These are phyloP conservation scores for Colletotrichum sp. DNA, from an alignment of 2,329 filamentous ascomycete genomes.

Conservation along the genomic window DNA sequence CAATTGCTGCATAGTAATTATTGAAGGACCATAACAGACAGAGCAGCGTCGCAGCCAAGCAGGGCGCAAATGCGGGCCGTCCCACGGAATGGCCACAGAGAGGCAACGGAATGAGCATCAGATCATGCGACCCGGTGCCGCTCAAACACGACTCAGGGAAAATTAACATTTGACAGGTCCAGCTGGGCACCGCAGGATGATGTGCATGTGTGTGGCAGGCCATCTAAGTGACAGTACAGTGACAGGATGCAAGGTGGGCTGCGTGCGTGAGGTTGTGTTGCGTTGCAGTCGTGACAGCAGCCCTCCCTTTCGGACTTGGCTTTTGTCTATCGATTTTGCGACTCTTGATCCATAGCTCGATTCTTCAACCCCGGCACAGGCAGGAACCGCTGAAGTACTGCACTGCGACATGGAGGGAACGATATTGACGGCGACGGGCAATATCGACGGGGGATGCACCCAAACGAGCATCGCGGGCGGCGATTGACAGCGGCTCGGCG, in stretches of 20 bases:
- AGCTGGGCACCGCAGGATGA: neutral
- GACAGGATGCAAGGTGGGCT: neutral
- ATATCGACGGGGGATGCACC: neutral
- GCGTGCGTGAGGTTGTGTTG: neutral
- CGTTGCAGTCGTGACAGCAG: conserved; percentile 5
- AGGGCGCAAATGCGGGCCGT: conserved; percentile 8
- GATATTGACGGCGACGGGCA: neutral
- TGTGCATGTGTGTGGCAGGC: neutral
- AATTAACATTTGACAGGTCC: neutral
- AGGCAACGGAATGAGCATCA: conserved; percentile 1
- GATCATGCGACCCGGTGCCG: neutral
- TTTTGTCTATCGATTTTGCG: neutral
- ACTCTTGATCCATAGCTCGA: neutral
- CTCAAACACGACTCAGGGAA: neutral
- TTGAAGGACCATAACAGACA: neutral
- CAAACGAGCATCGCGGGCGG: neutral
- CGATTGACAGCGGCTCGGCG: neutral
- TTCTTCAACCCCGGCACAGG: neutral
- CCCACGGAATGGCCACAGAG: neutral
- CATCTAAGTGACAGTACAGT: neutral
- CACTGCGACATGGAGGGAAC: neutral
- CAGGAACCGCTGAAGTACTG: neutral
- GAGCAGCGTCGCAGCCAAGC: neutral
- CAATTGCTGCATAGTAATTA: neutral
- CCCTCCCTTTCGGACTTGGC: conserved; percentile 5